phyloP scores from a whole-genome alignment of 179 eudicot genomes.

The Corrigiola litoralis region DNA sequence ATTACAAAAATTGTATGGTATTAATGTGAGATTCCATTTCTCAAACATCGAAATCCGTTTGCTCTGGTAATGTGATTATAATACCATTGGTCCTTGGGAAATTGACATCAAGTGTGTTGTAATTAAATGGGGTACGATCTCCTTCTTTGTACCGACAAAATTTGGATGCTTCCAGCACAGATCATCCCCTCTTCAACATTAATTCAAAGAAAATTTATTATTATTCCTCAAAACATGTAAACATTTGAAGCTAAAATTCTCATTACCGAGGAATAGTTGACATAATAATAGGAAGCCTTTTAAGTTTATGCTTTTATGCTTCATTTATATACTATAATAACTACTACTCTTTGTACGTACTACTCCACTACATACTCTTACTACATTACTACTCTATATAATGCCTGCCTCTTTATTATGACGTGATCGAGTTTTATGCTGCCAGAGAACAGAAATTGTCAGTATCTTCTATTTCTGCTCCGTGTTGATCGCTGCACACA shows the following conservation, averaged over 20 bases:
- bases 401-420: conserved; percentile 21
- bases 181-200: conserved; percentile 11
- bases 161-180: conserved; percentile 42
- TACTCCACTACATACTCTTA: too few relatives aligned
- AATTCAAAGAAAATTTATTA: background rate
- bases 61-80: background rate
- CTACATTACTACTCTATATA: conserved; percentile 12
- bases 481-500: conserved; percentile 37
- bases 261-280: conserved; percentile 48
- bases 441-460: conserved; percentile 31
- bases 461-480: conserved; percentile 37
- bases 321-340: background rate
- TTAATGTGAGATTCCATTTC: conserved; percentile 46
- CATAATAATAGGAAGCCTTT: conserved; percentile 25
- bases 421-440: conserved; percentile 28
- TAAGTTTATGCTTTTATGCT: background rate
- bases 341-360: too few relatives aligned
- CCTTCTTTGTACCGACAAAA: conserved; percentile 32
- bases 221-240: conserved; percentile 36
- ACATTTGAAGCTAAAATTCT: conserved; percentile 36
- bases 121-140: conserved; percentile 19
- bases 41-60: conserved; percentile 19
- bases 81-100: conserved; percentile 12
- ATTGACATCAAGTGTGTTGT: conserved; percentile 29
- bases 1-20: conserved; percentile 12